Evolutionary conservation across 2,329 filamentous ascomycete species (phyloP).

Genomic region (Botrytis byssoidea): DNA sequence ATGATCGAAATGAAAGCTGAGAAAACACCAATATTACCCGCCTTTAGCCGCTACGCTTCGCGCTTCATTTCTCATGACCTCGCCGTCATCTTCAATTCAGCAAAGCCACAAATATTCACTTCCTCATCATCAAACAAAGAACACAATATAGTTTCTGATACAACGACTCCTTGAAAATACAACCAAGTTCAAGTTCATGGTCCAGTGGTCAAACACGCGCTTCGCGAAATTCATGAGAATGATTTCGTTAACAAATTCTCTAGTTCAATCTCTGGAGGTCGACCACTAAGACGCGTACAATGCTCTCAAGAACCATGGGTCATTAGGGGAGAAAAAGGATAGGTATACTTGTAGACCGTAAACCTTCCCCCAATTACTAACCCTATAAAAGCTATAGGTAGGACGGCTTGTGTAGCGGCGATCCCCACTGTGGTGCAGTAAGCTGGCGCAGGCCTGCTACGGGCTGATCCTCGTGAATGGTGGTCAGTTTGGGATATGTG

Average conservation of each 20-base stretch:
- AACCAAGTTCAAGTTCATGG: constrained; percentile 17
- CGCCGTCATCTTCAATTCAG: not conserved
- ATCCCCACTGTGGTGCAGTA: constrained; percentile 11
- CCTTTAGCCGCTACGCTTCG: not conserved
- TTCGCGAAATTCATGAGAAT: not conserved
- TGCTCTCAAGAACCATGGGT: not conserved
- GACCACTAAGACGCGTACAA: constrained; percentile 10
- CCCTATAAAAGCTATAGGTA: constrained; percentile 14
- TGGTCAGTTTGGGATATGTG: constrained; percentile 5
- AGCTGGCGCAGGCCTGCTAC: constrained; percentile 12
- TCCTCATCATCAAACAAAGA: not conserved
- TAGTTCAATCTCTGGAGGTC: constrained; percentile 4
- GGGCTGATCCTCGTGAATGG: constrained; percentile 6
- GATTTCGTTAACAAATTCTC: not conserved
- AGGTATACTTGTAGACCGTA: constrained; percentile 3
- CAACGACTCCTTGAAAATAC: not conserved
- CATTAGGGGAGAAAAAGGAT: not conserved
- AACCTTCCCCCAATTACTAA: not conserved
- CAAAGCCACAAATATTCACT: constrained; percentile 13
- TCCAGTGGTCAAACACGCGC: constrained; percentile 1
- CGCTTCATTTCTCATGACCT: not conserved
- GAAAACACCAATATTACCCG: not conserved
- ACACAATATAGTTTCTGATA: not conserved
- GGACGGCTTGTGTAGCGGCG: constrained; percentile 1
- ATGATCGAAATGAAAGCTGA: not conserved